Conservation (phyloP, 805 yeast species). For the Metschnikowia proteae region DNA sequence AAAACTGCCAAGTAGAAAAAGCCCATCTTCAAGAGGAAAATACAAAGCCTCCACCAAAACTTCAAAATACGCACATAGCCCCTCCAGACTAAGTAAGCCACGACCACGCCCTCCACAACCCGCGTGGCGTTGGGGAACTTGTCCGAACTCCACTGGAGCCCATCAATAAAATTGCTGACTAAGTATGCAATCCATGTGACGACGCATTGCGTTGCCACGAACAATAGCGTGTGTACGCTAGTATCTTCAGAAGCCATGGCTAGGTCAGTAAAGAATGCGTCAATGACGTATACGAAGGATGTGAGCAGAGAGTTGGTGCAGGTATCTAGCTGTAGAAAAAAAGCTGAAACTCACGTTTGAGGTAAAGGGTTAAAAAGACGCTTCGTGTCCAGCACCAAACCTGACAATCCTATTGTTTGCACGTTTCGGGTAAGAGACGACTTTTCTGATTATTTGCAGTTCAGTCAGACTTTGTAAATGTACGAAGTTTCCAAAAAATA, state of each 20-base stretch:
- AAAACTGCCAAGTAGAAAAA: conserved; percentile 1
- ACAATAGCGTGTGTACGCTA: conserved; percentile 1
- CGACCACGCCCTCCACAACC: conserved; percentile 3
- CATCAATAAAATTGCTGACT: neutral
- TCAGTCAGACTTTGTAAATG: no score
- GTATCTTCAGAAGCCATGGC: conserved; percentile 6
- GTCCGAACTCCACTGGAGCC: neutral
- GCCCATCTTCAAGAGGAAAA: conserved; percentile 7
- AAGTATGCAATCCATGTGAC: neutral
- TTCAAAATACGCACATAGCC: conserved; percentile 9
- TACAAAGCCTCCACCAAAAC: conserved; percentile 13
- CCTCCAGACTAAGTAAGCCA: conserved; percentile 9
- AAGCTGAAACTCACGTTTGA: no score
- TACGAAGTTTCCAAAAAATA: no score
- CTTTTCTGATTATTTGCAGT: no score
- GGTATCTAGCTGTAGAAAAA: no score
- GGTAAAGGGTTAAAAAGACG: no score
- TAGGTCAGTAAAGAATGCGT: neutral
- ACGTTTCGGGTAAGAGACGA: neutral
- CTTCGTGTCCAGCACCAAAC: no score
- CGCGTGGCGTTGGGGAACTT: conserved; percentile 10
- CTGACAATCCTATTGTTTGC: no score
- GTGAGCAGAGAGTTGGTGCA: neutral
- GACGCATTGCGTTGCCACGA: neutral
- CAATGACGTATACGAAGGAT: neutral